These are phyloP conservation scores for Sophora flavescens DNA, from an alignment of 306 rosid genomes.

Conservation along the genomic window DNA sequence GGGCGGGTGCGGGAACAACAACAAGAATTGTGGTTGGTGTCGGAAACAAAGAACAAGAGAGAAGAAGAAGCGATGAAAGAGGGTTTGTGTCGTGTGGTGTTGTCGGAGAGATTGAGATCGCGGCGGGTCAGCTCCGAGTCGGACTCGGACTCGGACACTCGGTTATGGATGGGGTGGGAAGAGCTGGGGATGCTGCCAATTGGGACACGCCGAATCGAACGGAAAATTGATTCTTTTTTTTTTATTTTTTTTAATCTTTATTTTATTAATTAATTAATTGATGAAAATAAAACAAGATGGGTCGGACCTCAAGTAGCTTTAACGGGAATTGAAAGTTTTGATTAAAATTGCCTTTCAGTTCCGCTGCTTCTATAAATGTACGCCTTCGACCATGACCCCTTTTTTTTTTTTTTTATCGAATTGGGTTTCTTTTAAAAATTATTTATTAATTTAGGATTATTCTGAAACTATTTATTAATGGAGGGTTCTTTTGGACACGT, in stretches of 20 bases:
- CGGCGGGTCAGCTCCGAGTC: conserved; percentile 42
- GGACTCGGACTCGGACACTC: conserved; percentile 35
- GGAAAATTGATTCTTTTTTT: too few species aligned
- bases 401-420: too few species aligned
- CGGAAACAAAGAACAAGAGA: neutral
- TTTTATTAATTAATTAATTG: too few species aligned
- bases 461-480: too few species aligned
- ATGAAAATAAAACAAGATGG: neutral
- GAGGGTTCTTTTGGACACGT: too few species aligned
- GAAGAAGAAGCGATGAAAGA: neutral
- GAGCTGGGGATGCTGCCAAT: neutral
- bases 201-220: neutral
- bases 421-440: too few species aligned
- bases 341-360: neutral
- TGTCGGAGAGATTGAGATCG: conserved; percentile 31
- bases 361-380: neutral
- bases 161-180: neutral
- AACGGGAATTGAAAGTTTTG: too few species aligned
- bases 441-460: too few species aligned
- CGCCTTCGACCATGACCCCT: too few species aligned
- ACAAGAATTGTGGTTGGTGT: neutral
- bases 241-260: too few species aligned
- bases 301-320: neutral
- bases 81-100: neutral
- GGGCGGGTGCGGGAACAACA: conserved; percentile 24